Conservation (phyloP, 768 basidiomycete genomes). For the Phlebiopsis flavidoalba region DNA sequence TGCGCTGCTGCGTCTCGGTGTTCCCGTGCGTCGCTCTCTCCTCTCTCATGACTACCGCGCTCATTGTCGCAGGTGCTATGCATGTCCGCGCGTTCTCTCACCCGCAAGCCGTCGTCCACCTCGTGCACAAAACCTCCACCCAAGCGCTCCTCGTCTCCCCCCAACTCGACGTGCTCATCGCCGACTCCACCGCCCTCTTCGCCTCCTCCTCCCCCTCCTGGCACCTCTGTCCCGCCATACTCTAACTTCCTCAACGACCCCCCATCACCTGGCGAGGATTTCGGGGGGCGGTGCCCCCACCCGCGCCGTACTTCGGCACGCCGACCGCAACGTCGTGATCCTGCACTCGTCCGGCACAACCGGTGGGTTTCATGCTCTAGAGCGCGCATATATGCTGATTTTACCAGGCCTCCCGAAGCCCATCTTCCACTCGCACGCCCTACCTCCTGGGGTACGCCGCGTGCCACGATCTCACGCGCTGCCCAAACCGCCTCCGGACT, state of each 20-base stretch:
- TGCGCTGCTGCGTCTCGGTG: constrained; percentile 31
- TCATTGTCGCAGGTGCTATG: constrained; percentile 25
- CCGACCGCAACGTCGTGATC: constrained; percentile 36
- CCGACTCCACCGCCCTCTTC: constrained; percentile 23
- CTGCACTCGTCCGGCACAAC: constrained; percentile 44
- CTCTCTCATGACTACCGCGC: background rate
- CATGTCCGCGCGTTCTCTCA: constrained; percentile 32
- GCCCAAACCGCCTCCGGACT: constrained; percentile 22
- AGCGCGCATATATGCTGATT: background rate
- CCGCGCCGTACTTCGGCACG: constrained; percentile 23
- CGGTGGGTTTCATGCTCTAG: background rate
- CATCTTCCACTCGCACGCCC: constrained; percentile 28
- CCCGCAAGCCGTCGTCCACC: constrained; percentile 31
- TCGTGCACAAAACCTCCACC: constrained; percentile 27
- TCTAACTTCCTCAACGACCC: constrained; percentile 24
- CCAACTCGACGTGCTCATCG: constrained; percentile 27
- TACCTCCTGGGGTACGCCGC: constrained; percentile 31
- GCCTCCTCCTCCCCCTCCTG: background rate
- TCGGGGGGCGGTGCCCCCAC: constrained; percentile 16
- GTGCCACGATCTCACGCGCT: constrained; percentile 31
- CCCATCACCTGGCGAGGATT: constrained; percentile 1
- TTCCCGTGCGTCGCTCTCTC: constrained; percentile 26
- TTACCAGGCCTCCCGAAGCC: constrained; percentile 44
- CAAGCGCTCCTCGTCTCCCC: constrained; percentile 27
- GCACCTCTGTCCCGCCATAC: constrained; percentile 23